These are phyloP conservation scores for Helianthus tuberosus DNA, from an alignment of 129 eudicot species.

Conservation along the genomic window DNA sequence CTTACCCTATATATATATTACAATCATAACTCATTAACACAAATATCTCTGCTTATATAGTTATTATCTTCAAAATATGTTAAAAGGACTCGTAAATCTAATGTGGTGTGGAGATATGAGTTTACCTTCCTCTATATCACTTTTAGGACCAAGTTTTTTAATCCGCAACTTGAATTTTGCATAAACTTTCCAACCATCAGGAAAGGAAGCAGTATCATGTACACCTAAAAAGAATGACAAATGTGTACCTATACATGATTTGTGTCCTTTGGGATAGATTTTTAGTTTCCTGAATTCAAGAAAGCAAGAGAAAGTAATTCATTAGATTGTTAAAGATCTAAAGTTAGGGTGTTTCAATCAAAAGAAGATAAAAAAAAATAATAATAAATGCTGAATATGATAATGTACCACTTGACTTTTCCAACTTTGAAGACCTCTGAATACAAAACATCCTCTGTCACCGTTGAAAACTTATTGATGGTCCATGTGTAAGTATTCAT, in stretches of 20 bases:
- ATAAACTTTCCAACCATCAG: background rate
- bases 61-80: no score
- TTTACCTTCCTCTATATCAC: background rate
- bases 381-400: background rate
- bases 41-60: no score
- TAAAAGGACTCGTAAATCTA: background rate
- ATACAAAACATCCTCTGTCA: background rate
- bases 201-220: background rate
- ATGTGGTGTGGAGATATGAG: background rate
- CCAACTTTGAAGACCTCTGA: conserved; percentile 35
- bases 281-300: background rate
- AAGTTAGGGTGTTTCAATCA: no score
- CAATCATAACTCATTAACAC: no score
- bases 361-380: no score
- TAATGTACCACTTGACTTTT: conserved; percentile 26
- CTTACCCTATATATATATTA: no score
- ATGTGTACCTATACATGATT: background rate
- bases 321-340: background rate
- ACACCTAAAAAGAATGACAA: background rate
- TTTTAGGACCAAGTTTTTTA: background rate
- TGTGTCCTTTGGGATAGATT: background rate
- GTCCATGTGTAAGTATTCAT: conserved; percentile 28
- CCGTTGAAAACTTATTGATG: conserved; percentile 11
- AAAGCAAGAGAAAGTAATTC: background rate
- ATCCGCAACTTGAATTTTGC: background rate